Conservation (phyloP, 495 filamentous ascomycete species). For the Penicillium macrosclerotiorum region DNA sequence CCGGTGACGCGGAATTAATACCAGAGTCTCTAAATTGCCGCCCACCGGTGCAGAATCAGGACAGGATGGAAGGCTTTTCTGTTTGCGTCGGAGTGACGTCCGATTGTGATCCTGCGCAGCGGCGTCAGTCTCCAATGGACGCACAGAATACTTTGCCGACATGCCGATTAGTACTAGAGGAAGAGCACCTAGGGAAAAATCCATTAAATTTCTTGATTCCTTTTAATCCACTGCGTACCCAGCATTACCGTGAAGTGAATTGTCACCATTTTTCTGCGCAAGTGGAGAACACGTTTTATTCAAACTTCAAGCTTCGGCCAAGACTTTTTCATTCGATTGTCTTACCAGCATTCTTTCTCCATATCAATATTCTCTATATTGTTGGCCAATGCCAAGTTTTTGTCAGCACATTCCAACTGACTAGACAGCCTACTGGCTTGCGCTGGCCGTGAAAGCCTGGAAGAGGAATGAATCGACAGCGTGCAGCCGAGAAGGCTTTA, state of each 20-base stretch:
- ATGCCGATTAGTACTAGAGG: conserved; percentile 12
- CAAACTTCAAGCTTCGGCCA: not conserved
- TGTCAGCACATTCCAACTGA: no score
- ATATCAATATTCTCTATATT: no score
- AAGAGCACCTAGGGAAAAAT: conserved; percentile 7
- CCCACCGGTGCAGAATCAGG: conserved; percentile 16
- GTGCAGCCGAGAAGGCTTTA: conserved; percentile 42
- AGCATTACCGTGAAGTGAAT: not conserved
- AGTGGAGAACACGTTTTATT: not conserved
- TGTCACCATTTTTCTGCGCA: no score
- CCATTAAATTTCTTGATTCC: not conserved
- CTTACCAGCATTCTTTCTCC: no score
- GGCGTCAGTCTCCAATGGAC: conserved; percentile 24
- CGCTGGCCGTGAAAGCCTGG: no score
- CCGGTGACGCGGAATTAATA: conserved; percentile 19
- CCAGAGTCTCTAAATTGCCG: conserved; percentile 7
- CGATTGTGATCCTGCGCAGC: conserved; percentile 13
- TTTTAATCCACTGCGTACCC: conserved; percentile 4
- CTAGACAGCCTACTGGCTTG: no score
- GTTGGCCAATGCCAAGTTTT: no score
- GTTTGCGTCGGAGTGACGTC: conserved; percentile 20
- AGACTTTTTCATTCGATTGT: not conserved
- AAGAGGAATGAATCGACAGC: conserved; percentile 36
- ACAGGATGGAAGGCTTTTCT: conserved; percentile 11
- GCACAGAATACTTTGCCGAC: conserved; percentile 17